Percentiles rank a stretch among this genome's conserved stretches.
phyloP scores from a whole-genome alignment of 2,329 filamentous ascomycete species.

The Colletotrichum echinochloae region DNA sequence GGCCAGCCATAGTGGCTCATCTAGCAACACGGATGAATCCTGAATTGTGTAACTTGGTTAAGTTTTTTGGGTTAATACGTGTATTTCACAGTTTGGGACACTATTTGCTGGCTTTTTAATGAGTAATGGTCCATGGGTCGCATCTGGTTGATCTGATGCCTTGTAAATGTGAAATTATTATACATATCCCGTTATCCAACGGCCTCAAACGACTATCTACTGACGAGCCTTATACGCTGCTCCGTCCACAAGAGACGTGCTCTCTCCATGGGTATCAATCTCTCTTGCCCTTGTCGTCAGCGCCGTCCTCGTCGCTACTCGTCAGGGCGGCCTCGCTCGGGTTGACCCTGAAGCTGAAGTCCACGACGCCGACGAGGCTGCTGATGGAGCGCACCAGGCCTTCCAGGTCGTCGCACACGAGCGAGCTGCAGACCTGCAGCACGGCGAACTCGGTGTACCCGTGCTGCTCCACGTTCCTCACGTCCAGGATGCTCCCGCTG shows the following conservation, averaged over 20 bases:
- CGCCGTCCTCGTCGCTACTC: conserved; percentile 21
- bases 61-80: too few species aligned
- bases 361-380: conserved; percentile 77
- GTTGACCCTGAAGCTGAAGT: conserved; percentile 75
- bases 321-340: conserved; percentile 31
- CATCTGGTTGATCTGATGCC: too few species aligned
- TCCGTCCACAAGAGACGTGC: neutral
- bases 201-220: neutral
- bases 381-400: conserved; percentile 72
- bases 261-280: neutral
- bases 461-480: conserved; percentile 69
- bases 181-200: neutral
- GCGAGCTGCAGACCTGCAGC: conserved; percentile 76
- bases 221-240: neutral
- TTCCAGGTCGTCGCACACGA: conserved; percentile 77
- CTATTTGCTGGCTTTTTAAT: too few species aligned
- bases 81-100: too few species aligned
- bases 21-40: neutral
- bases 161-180: too few species aligned
- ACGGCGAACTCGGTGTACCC: conserved; percentile 83
- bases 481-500: conserved; percentile 33
- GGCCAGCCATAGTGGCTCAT: neutral
- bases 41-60: neutral
- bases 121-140: too few species aligned
- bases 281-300: conserved; percentile 6